Percentiles rank a stretch among this genome's conserved stretches.
Evolutionary conservation across 306 rosid genomes (phyloP).

Genomic region (Sophora flavescens): DNA sequence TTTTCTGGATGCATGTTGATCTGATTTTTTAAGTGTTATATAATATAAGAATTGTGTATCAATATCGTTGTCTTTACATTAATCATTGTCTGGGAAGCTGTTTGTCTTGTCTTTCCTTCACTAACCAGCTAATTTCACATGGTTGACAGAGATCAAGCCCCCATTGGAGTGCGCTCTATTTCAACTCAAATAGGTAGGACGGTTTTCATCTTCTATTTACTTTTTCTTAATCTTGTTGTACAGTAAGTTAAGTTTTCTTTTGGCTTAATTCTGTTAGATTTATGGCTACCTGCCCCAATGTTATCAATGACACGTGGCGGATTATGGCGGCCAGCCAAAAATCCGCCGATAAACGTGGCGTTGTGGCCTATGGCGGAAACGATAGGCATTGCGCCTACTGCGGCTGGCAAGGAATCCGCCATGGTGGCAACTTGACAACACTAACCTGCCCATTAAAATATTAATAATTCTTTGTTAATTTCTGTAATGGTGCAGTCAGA

Average conservation of each 20-base stretch:
- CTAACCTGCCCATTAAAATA: not conserved
- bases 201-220: conserved; percentile 13
- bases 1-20: not conserved
- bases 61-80: not conserved
- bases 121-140: conserved; percentile 9
- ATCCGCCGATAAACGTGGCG: too few relatives aligned
- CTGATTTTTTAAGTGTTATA: not conserved
- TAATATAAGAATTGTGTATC: not conserved
- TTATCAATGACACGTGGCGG: too few relatives aligned
- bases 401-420: too few relatives aligned
- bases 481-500: conserved; percentile 63
- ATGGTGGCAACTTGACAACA: too few relatives aligned
- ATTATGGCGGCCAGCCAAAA: too few relatives aligned
- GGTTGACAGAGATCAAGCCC: conserved; percentile 72
- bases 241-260: not conserved
- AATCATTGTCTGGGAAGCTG: not conserved
- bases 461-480: conserved; percentile 35
- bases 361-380: too few relatives aligned
- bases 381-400: too few relatives aligned
- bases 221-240: not conserved
- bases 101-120: not conserved
- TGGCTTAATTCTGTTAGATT: conserved; percentile 9
- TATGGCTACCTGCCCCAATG: conserved; percentile 22
- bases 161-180: conserved; percentile 80
- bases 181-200: conserved; percentile 92